phyloP scores from a whole-genome alignment of 352 stramenopile species.

The Phytophthora foliorum region DNA sequence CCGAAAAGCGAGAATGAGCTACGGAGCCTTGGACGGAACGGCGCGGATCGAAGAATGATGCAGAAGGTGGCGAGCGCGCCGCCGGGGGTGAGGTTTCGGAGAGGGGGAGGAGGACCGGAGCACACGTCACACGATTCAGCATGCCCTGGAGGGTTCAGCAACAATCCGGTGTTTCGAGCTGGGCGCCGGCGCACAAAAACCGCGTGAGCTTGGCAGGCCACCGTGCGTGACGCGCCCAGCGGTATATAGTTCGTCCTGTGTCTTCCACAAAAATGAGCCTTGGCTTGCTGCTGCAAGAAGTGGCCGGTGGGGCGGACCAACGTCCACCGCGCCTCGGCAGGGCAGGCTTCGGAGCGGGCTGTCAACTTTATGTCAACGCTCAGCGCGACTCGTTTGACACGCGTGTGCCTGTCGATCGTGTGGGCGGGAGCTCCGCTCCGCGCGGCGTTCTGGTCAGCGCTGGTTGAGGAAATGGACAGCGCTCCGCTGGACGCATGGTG shows the following conservation, averaged over 20 bases:
- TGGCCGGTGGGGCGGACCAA: conserved; percentile 32
- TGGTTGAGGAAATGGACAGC: conserved; percentile 41
- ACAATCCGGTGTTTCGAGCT: conserved; percentile 46
- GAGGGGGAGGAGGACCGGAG: conserved; percentile 28
- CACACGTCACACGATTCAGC: conserved; percentile 42
- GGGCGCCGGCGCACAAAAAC: conserved; percentile 38
- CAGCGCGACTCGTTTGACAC: conserved; percentile 28
- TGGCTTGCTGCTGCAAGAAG: conserved; percentile 20
- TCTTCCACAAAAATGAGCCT: conserved; percentile 45
- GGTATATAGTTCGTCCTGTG: conserved; percentile 1
- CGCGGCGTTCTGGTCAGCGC: conserved; percentile 25
- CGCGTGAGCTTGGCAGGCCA: conserved; percentile 13
- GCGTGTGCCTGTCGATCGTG: conserved; percentile 14
- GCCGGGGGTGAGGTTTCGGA: conserved; percentile 35
- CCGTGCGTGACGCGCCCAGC: conserved; percentile 14
- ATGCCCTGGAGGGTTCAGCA: conserved; percentile 45
- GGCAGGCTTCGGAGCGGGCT: conserved; percentile 1
- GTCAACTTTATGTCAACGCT: conserved; percentile 36
- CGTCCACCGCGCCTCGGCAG: background rate
- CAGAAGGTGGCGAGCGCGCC: conserved; percentile 19
- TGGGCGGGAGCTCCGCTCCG: background rate
- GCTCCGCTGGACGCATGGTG: conserved; percentile 32
- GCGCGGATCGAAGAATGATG: conserved; percentile 40
- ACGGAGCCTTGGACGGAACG: conserved; percentile 12
- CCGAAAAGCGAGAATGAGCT: conserved; percentile 32